Evolutionary conservation across 2,329 filamentous ascomycete genomes (phyloP).

Genomic region (Mollisia scopiformis): DNA sequence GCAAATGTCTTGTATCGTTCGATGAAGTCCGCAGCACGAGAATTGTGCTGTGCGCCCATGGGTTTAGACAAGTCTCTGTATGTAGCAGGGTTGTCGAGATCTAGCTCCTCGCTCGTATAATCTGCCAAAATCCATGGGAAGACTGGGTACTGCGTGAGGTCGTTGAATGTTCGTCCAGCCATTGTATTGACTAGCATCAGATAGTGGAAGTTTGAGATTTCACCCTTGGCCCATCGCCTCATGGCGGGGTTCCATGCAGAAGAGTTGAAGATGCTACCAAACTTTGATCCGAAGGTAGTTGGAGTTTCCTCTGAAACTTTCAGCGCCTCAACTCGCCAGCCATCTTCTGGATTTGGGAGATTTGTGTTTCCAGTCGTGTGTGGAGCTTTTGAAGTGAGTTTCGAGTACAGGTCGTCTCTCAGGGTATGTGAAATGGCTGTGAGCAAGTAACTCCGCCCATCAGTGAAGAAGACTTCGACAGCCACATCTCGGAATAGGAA

Average conservation of each 20-base stretch:
- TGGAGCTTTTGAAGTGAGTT: slow-evolving; percentile 77
- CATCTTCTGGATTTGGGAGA: slow-evolving; percentile 79
- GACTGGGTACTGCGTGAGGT: slow-evolving; percentile 95
- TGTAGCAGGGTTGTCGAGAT: slow-evolving; percentile 79
- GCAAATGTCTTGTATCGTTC: slow-evolving; percentile 86
- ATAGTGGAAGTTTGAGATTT: slow-evolving; percentile 98
- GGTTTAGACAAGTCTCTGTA: slow-evolving; percentile 94
- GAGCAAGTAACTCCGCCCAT: slow-evolving; percentile 91
- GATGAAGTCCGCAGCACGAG: slow-evolving; percentile 76
- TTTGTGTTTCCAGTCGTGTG: slow-evolving; percentile 73
- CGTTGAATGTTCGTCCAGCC: slow-evolving; percentile 96
- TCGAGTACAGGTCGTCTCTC: slow-evolving; percentile 80
- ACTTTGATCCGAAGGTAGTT: slow-evolving; percentile 77
- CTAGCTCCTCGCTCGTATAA: slow-evolving; percentile 91
- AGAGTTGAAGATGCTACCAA: slow-evolving; percentile 89
- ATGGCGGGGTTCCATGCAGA: slow-evolving; percentile 82
- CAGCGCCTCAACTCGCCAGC: slow-evolving; percentile 88
- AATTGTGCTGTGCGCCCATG: slow-evolving; percentile 86
- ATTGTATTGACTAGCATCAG: slow-evolving; percentile 98
- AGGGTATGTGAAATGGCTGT: slow-evolving; percentile 76
- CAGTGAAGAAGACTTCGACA: slow-evolving; percentile 96
- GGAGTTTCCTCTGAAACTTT: slow-evolving; percentile 64
- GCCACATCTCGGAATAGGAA: slow-evolving; percentile 96
- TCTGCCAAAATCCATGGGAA: slow-evolving; percentile 98
- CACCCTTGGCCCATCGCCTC: slow-evolving; percentile 87